Percentiles rank a stretch among this genome's conserved stretches.
Evolutionary conservation across 1,139 yeast species (phyloP).

Genomic region (Sugiyamaella paludigena): DNA sequence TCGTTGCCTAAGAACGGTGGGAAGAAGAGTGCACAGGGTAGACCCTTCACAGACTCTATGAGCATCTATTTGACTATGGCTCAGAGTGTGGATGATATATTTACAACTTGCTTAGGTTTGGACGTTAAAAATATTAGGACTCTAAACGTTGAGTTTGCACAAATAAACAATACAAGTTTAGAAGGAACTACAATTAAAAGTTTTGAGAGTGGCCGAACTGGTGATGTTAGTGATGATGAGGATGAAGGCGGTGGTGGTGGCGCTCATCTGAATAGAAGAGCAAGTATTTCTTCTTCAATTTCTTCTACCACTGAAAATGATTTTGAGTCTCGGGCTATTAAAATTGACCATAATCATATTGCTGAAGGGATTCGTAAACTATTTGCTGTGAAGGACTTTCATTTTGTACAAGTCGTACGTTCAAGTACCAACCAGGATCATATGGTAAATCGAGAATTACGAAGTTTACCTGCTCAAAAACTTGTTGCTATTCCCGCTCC

Average conservation of each 20-base stretch:
- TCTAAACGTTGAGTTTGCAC: slow-evolving; percentile 13
- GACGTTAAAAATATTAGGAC: slow-evolving; percentile 1
- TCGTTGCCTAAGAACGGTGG: background rate
- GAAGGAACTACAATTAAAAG: background rate
- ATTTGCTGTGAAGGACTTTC: slow-evolving; percentile 15
- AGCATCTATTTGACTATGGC: slow-evolving; percentile 13
- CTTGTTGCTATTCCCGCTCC: slow-evolving; percentile 24
- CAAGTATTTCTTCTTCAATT: too few species aligned
- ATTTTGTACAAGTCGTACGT: slow-evolving; percentile 27
- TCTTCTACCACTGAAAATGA: background rate
- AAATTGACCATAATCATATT: slow-evolving; percentile 18
- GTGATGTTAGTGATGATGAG: background rate
- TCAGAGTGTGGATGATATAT: slow-evolving; percentile 14
- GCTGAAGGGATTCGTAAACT: slow-evolving; percentile 17
- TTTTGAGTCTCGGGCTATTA: background rate
- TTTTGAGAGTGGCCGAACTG: slow-evolving; percentile 1
- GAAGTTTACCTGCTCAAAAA: slow-evolving; percentile 24
- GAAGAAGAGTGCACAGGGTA: slow-evolving; percentile 18
- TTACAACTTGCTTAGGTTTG: slow-evolving; percentile 10
- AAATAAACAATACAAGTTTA: slow-evolving; percentile 6
- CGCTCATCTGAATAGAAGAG: too few species aligned
- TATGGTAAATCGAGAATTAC: slow-evolving; percentile 9
- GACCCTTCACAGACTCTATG: slow-evolving; percentile 24
- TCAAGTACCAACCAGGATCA: slow-evolving; percentile 21
- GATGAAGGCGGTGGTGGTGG: background rate